A percentile compares a stretch with the other conserved stretches of the same genome.
Conservation (phyloP, 768 basidiomycete species). For the Amanita fuliginea region DNA sequence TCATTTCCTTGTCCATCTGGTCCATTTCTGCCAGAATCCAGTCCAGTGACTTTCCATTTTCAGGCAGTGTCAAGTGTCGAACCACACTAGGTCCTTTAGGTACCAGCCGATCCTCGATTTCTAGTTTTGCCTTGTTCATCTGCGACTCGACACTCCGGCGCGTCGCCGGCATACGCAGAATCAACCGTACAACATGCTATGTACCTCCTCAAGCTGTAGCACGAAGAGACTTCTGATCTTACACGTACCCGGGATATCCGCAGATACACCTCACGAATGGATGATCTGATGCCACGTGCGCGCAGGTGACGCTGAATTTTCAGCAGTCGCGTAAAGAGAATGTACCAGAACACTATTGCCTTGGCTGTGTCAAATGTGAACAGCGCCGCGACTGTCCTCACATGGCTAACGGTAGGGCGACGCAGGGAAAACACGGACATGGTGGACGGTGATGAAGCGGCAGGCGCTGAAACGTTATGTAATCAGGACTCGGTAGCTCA, state of each 20-base stretch:
- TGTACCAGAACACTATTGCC: constrained; percentile 46
- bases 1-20: constrained; percentile 58
- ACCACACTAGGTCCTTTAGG: constrained; percentile 51
- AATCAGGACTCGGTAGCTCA: too few relatives aligned
- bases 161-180: constrained; percentile 50
- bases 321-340: constrained; percentile 37
- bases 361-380: constrained; percentile 38
- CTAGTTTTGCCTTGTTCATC: constrained; percentile 50
- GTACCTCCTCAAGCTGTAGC: neutral
- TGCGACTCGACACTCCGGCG: constrained; percentile 50
- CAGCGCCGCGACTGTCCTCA: neutral
- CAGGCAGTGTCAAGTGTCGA: constrained; percentile 58
- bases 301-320: constrained; percentile 52
- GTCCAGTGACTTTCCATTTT: constrained; percentile 48
- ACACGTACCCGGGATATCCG: constrained; percentile 41
- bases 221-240: neutral
- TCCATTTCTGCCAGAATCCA: constrained; percentile 77
- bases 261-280: constrained; percentile 39
- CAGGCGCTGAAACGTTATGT: too few relatives aligned
- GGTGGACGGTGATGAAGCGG: neutral
- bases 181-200: constrained; percentile 45
- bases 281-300: constrained; percentile 44
- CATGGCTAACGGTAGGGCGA: neutral
- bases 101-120: constrained; percentile 59
- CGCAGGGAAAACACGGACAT: neutral